These are phyloP conservation scores for Ceratopteris richardii DNA, from an alignment of 75 land plant genomes.

Conservation along the genomic window DNA sequence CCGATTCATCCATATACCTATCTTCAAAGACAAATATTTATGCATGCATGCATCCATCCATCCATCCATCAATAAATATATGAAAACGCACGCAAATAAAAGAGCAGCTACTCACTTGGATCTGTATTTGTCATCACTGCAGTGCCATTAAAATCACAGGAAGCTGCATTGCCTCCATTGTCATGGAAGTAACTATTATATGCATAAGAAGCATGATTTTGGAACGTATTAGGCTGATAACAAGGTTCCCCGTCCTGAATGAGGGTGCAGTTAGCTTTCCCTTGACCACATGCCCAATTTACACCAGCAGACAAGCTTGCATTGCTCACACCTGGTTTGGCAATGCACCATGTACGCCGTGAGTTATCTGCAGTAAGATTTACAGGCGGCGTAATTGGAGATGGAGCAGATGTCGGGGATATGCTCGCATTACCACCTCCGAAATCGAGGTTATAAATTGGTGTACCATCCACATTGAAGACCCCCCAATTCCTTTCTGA, in stretches of 20 bases:
- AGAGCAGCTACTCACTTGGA: constrained; percentile 40
- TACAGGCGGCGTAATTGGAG: neutral
- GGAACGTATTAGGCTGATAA: constrained; percentile 47
- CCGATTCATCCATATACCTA: too few species aligned
- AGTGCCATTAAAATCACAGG: constrained; percentile 52
- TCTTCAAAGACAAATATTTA: too few species aligned
- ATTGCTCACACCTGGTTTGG: constrained; percentile 17
- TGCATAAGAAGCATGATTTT: constrained; percentile 63
- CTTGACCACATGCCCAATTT: constrained; percentile 66
- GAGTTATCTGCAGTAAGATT: neutral
- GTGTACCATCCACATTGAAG: constrained; percentile 33
- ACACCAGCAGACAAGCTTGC: constrained; percentile 20
- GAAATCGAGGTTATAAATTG: constrained; percentile 45
- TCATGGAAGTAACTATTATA: constrained; percentile 65
- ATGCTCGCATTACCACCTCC: constrained; percentile 6
- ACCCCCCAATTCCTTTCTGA: constrained; percentile 41
- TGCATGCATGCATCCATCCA: too few species aligned
- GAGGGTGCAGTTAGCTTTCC: constrained; percentile 51
- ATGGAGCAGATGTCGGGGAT: constrained; percentile 1
- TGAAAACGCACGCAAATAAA: too few species aligned
- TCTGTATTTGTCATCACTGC: constrained; percentile 52
- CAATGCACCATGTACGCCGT: constrained; percentile 37
- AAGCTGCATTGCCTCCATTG: constrained; percentile 33
- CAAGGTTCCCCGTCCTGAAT: constrained; percentile 49
- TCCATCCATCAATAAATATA: too few species aligned